Conservation (phyloP, 176 grass and related monocot species). For the Chrysopogon serrulatus region DNA sequence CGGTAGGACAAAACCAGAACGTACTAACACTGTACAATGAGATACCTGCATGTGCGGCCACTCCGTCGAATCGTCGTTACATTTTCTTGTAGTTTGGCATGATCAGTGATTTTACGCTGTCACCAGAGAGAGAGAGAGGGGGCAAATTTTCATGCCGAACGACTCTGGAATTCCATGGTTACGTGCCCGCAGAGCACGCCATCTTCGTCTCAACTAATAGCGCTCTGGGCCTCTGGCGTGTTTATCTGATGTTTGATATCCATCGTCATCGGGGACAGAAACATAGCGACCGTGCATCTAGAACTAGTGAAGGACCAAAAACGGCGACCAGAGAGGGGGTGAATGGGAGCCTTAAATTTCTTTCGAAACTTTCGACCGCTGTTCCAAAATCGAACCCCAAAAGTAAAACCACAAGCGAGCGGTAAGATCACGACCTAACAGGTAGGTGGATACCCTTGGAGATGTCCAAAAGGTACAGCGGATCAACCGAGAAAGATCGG, state of each 20-base stretch:
- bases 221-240: not conserved
- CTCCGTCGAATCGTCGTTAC: not conserved
- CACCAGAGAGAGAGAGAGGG: not conserved
- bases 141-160: conserved; percentile 9
- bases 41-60: too few relatives aligned
- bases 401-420: too few relatives aligned
- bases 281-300: not conserved
- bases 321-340: too few relatives aligned
- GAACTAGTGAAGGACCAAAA: too few relatives aligned
- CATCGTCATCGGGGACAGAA: not conserved
- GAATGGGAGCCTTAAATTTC: too few relatives aligned
- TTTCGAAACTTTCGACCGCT: too few relatives aligned
- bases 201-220: not conserved
- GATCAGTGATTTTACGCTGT: not conserved
- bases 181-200: not conserved
- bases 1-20: not conserved
- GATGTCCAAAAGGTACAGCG: too few relatives aligned
- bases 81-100: not conserved
- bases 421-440: too few relatives aligned
- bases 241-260: not conserved
- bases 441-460: too few relatives aligned
- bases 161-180: not conserved
- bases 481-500: too few relatives aligned
- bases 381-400: too few relatives aligned
- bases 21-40: not conserved